phyloP scores from a whole-genome alignment of 2,329 filamentous ascomycete genomes.

The Chalaropsis ovoidea region DNA sequence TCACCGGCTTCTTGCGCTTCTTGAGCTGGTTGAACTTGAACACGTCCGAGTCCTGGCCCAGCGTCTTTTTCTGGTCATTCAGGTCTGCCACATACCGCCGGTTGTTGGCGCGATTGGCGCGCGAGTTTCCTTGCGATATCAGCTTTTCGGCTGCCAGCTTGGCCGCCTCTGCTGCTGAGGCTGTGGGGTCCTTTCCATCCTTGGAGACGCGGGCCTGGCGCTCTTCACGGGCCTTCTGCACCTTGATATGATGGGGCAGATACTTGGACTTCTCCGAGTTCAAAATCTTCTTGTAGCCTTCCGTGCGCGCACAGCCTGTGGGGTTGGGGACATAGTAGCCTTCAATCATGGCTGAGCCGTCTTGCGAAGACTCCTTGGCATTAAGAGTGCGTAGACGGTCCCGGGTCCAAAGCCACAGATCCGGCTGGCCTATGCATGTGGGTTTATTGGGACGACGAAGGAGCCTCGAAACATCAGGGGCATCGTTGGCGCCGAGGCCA shows the following conservation, averaged over 20 bases:
- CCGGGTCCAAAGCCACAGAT: slow-evolving; percentile 49
- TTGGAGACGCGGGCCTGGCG: slow-evolving; percentile 65
- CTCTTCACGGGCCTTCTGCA: slow-evolving; percentile 82
- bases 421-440: slow-evolving; percentile 40
- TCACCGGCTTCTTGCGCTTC: slow-evolving; percentile 98
- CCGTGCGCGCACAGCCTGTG: slow-evolving; percentile 79
- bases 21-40: slow-evolving; percentile 98
- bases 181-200: slow-evolving; percentile 55
- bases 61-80: slow-evolving; percentile 83
- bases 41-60: slow-evolving; percentile 76
- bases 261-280: slow-evolving; percentile 98
- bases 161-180: slow-evolving; percentile 58
- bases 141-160: slow-evolving; percentile 70
- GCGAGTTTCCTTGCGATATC: slow-evolving; percentile 76
- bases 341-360: slow-evolving; percentile 35
- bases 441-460: slow-evolving; percentile 38
- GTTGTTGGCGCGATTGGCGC: slow-evolving; percentile 91
- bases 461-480: slow-evolving; percentile 42
- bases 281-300: slow-evolving; percentile 88
- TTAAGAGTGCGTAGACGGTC: slow-evolving; percentile 49
- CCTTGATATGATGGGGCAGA: slow-evolving; percentile 91
- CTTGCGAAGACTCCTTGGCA: slow-evolving; percentile 27
- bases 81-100: slow-evolving; percentile 89
- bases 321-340: slow-evolving; percentile 75
- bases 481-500: slow-evolving; percentile 38